Evolutionary conservation across 1,284 basidiomycete genomes (phyloP), one percentile per base, ranked within the genome.

Genomic region (Abortiporus biennis): DNA sequence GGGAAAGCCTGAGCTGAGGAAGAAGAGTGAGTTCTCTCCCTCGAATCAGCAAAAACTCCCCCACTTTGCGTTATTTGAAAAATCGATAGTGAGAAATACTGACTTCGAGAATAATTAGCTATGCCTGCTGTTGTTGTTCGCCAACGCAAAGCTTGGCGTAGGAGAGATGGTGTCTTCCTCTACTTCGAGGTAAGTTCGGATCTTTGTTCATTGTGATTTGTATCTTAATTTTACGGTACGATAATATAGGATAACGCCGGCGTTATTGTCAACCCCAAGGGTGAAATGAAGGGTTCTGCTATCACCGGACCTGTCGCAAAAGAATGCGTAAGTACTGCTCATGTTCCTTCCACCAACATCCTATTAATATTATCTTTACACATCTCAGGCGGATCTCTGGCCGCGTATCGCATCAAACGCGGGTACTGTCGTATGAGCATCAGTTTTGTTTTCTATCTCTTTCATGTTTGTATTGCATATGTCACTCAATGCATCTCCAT

Each of bases 241-340:
- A 9, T 16, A 17, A 6, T 43, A 8, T 45, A 85, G 87, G 93
- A 95, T 71, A 95, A 95, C 66, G 93, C 93, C 45, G 93, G 92
- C 69, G 92, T 95, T 51, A 94, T 95, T 53, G 91, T 93, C 61
- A 98, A 98, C 79, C 90, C 92, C 61, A 98, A 98, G 81, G 95
- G 96, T 63, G 95, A 99, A 76, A 99, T 99, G 95, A 99, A 99
- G 80, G 95, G 95, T 47, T 93, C 90, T 46, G 92, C 94, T 57
- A 99, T 99, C 69, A 94, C 95, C 53, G 95, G 95, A 54, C 96
- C 95, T 38, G 90, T 94, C 47, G 92, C 89, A 69, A 95, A 93
- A 79, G 91, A 92, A 89, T 93, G 91, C 63, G 88, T 90, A 61
- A 43, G 86, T 81, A 21, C 20, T 32, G 4, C 12, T 6, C 24